Evolutionary conservation across 108 stramenopile genomes (phyloP), one percentile per base, ranked within the genome.

Genomic region (Mayamaea pseudoterrestris): DNA sequence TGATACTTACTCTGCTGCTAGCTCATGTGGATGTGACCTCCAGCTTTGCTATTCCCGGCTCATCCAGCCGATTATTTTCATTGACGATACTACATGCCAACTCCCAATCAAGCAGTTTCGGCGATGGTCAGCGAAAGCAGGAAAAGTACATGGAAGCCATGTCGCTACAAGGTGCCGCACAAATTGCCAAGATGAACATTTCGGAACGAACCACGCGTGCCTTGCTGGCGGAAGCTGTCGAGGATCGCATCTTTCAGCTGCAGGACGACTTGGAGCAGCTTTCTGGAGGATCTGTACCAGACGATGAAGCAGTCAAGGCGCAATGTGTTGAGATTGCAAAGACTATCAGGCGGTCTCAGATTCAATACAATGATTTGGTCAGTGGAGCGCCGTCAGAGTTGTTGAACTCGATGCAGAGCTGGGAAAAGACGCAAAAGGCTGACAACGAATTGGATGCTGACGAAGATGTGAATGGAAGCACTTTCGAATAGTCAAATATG

Each of bases 191-290:
- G 18, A 2, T 63, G 40, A 25, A 22, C 12, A 30, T 66, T 4
- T 34, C 50, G 6, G 68, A 69, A 48, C 64, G 75, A 44, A 61
- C 75, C 2, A 69, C 66, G 40, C 46, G 75, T 20, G 75, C 75
- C 17, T 66, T 76, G 68, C 41, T 76, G 32, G 75, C 75, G 18
- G 75, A 76, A 41, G 57, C 47, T 8, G 53, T 72, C 14, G 75
- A 76, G 57, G 71, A 76, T 47, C 40, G 71, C 18, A 68, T 76
- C 20, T 65, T 71, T 52, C 45, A 47, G 17, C 37, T 71, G n/a
- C 28, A 42, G 0, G 68, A 71, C 32, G 68, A 76, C 31, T 35
- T 76, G 27, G 75, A 76, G 14, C 50, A 37, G 31, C 21, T 57
- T 16, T 35, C 62, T 8, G 56, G 55, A 11, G 55, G 53, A 26